phyloP scores from a whole-genome alignment of 352 stramenopile genomes.

The Pythium monospermum region DNA sequence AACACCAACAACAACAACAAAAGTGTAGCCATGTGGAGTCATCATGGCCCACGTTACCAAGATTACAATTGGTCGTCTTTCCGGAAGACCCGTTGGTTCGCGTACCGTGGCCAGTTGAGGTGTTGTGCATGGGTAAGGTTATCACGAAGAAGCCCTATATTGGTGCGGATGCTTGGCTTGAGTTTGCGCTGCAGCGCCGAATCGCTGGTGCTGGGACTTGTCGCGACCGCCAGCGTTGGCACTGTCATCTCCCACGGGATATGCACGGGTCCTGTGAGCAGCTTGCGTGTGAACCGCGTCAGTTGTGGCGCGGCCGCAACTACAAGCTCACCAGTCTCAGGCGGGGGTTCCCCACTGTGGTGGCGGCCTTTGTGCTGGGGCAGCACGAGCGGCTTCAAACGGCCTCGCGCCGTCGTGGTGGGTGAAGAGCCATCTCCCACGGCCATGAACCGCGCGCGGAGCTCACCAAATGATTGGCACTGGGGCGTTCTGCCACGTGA shows the following conservation, averaged over 20 bases:
- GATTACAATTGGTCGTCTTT: constrained; percentile 9
- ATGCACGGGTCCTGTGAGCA: constrained; percentile 43
- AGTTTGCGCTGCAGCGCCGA: constrained; percentile 45
- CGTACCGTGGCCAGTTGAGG: constrained; percentile 50
- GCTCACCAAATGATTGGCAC: constrained; percentile 21
- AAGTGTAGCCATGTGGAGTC: constrained; percentile 13
- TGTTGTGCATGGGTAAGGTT: constrained; percentile 49
- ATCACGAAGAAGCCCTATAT: constrained; percentile 52
- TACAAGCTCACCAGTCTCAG: constrained; percentile 15
- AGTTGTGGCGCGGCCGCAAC: constrained; percentile 15
- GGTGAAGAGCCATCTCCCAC: neutral
- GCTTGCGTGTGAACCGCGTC: constrained; percentile 33
- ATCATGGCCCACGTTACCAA: neutral
- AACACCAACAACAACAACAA: neutral
- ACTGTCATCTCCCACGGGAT: constrained; percentile 73
- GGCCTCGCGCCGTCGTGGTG: neutral
- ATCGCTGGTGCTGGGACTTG: constrained; percentile 10
- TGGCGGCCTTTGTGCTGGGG: no score
- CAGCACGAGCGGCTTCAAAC: constrained; percentile 25
- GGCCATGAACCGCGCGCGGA: constrained; percentile 22
- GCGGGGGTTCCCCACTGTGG: no score
- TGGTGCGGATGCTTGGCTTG: constrained; percentile 52
- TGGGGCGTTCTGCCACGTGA: neutral
- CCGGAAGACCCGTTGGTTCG: constrained; percentile 24
- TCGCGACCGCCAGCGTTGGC: constrained; percentile 19